These are phyloP conservation scores for Blastocystis sp. DNA, from an alignment of 352 stramenopile species.

Conservation along the genomic window DNA sequence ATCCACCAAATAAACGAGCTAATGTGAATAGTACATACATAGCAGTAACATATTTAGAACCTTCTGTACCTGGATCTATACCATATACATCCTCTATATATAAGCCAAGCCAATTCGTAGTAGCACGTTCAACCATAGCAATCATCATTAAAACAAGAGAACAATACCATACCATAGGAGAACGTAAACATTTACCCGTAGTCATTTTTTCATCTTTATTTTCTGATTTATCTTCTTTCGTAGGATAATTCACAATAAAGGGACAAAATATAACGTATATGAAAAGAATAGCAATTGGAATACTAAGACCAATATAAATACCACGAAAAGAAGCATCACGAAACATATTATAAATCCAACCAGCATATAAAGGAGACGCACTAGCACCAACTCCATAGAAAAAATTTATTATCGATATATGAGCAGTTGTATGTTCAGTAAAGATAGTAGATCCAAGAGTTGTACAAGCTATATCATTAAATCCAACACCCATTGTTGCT, in stretches of 20 bases:
- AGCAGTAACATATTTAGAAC: constrained; percentile 22
- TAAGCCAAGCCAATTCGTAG: constrained; percentile 13
- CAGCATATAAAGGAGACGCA: constrained; percentile 22
- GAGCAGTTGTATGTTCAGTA: constrained; percentile 24
- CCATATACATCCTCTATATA: constrained; percentile 27
- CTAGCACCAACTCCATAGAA: constrained; percentile 30
- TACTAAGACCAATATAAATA: constrained; percentile 4
- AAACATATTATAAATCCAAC: constrained; percentile 3
- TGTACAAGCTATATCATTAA: constrained; percentile 8
- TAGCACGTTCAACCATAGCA: constrained; percentile 34
- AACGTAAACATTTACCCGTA: background rate
- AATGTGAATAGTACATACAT: constrained; percentile 27
- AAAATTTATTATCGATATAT: constrained; percentile 27
- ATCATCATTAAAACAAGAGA: constrained; percentile 7
- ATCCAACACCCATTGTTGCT: constrained; percentile 20
- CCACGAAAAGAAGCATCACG: constrained; percentile 25
- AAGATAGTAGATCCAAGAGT: constrained; percentile 22
- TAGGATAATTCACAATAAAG: constrained; percentile 27
- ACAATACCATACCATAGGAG: constrained; percentile 30
- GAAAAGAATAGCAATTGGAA: constrained; percentile 8
- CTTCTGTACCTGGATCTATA: constrained; percentile 25
- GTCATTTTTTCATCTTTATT: background rate
- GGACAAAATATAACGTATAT: constrained; percentile 2
- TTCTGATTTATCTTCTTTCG: constrained; percentile 15
- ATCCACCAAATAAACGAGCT: constrained; percentile 14